Conservation (phyloP, 805 yeast species). For the Hanseniaspora mollemarum region DNA sequence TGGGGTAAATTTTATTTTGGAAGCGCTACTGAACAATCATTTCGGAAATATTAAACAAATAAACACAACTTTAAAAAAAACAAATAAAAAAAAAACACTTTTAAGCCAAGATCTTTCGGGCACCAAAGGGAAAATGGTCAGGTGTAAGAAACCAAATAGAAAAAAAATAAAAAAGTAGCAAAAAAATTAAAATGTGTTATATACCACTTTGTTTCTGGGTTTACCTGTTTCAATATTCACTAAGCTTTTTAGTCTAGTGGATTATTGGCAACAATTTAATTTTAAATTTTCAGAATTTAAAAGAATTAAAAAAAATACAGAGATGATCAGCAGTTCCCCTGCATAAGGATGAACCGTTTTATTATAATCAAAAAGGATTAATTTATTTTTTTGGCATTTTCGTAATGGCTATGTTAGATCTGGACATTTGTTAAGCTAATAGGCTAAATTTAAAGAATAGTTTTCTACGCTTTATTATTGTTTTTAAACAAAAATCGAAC, state of each 20-base stretch:
- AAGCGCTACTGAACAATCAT: neutral
- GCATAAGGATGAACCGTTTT: slow-evolving; percentile 99
- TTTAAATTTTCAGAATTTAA: slow-evolving; percentile 15
- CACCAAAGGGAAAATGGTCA: neutral
- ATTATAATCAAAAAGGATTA: slow-evolving; percentile 18
- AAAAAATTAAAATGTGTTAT: neutral
- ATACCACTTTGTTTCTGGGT: neutral
- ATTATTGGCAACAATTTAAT: slow-evolving; percentile 8
- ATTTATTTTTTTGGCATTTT: slow-evolving; percentile 3
- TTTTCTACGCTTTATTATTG: no score
- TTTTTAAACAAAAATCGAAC: no score
- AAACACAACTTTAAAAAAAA: no score
- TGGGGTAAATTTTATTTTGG: neutral
- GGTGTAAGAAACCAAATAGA: neutral
- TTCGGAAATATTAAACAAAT: no score
- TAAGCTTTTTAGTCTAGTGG: slow-evolving; percentile 14
- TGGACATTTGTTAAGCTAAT: no score
- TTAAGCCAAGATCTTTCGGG: neutral
- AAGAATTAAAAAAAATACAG: slow-evolving; percentile 98
- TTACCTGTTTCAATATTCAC: slow-evolving; percentile 2
- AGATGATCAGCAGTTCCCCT: slow-evolving; percentile 99
- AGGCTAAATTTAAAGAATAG: no score
- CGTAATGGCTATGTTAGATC: neutral
- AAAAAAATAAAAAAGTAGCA: neutral
- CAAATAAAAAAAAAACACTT: no score